Conservation (phyloP, 2,329 filamentous ascomycete species). For the Colletotrichum sp. region DNA sequence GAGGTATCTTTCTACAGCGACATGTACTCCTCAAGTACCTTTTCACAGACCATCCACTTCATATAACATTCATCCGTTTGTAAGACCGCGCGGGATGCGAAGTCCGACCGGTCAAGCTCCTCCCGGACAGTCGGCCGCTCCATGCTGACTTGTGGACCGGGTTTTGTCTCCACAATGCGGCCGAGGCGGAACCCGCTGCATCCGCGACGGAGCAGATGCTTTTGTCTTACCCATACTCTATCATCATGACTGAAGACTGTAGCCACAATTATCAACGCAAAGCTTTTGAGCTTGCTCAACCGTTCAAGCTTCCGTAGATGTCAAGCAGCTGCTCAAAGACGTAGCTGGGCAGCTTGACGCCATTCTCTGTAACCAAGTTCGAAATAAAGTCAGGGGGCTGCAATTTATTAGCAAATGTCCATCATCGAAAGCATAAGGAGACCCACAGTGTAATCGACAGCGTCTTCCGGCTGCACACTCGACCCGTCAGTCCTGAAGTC, state of each 20-base stretch:
- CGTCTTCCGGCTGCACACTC: conserved; percentile 52
- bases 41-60: background rate
- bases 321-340: conserved; percentile 75
- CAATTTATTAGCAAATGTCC: conserved; percentile 26
- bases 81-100: background rate
- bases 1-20: background rate
- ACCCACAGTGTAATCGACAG: conserved; percentile 75
- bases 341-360: conserved; percentile 72
- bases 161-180: background rate
- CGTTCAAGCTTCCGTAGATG: conserved; percentile 53
- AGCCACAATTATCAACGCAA: background rate
- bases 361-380: conserved; percentile 77
- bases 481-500: conserved; percentile 67
- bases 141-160: background rate
- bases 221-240: background rate
- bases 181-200: background rate
- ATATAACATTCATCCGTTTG: background rate
- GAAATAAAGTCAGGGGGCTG: conserved; percentile 72
- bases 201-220: background rate
- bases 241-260: background rate
- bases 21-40: background rate
- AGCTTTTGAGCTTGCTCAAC: background rate
- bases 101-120: background rate
- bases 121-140: background rate
- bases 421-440: background rate